Conservation (phyloP, 257 asterid species). For the Striga asiatica region DNA sequence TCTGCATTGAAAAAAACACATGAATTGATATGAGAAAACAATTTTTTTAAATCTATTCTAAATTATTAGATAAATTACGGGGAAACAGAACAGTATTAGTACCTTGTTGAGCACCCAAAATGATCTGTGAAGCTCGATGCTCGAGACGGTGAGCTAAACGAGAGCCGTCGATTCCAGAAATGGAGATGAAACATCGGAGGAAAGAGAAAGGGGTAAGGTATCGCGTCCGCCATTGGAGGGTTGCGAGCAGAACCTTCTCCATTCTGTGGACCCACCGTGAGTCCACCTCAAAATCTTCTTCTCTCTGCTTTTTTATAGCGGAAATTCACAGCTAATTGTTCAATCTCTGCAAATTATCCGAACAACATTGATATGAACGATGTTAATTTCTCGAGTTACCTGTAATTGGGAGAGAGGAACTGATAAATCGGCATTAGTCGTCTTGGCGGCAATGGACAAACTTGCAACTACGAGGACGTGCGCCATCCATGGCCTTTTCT, state of each 20-base stretch:
- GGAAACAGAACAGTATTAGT: not conserved
- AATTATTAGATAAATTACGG: too few relatives aligned
- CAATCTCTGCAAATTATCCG: too few relatives aligned
- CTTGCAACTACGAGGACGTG: conserved; percentile 40
- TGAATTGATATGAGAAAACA: too few relatives aligned
- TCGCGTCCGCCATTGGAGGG: conserved; percentile 50
- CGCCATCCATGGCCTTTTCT: conserved; percentile 38
- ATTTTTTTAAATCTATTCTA: too few relatives aligned
- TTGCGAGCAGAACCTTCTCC: conserved; percentile 39
- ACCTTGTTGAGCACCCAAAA: conserved; percentile 39
- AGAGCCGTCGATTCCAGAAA: conserved; percentile 22
- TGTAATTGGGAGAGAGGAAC: conserved; percentile 23
- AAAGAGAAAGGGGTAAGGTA: conserved; percentile 58
- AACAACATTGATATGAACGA: too few relatives aligned
- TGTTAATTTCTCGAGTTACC: too few relatives aligned
- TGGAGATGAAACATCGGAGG: conserved; percentile 31
- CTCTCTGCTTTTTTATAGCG: conserved; percentile 52
- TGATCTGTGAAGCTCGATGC: conserved; percentile 29
- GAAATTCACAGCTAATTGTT: too few relatives aligned
- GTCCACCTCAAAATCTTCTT: conserved; percentile 28
- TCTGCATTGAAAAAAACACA: conserved; percentile 15
- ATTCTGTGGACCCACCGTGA: conserved; percentile 31
- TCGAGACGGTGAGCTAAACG: conserved; percentile 22
- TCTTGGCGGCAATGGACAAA: conserved; percentile 54
- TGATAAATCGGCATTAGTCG: conserved; percentile 31